Conservation (phyloP, 225 moss, liverwort and hornwort genomes). For the Bryoerythrophyllum caledonicum region DNA sequence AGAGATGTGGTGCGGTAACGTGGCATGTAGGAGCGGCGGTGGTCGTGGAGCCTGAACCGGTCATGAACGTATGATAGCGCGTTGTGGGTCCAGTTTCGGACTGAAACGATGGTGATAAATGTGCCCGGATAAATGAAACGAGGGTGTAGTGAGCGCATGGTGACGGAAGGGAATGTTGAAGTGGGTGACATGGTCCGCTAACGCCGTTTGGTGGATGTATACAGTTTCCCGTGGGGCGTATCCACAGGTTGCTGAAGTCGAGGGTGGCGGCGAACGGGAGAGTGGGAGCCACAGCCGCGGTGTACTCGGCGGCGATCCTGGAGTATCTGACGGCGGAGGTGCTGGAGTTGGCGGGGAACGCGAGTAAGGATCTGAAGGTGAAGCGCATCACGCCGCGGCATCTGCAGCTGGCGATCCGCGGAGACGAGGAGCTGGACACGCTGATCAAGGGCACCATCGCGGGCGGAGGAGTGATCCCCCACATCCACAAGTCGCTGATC, state of each 20-base stretch:
- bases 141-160: not conserved
- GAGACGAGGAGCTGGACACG: slow-evolving; percentile 86
- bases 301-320: slow-evolving; percentile 87
- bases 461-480: slow-evolving; percentile 78
- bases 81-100: not conserved
- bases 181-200: slow-evolving; percentile 20
- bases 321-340: slow-evolving; percentile 94
- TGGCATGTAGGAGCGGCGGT: not conserved
- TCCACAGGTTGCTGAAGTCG: slow-evolving; percentile 82
- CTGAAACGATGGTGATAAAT: not conserved
- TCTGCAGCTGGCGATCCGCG: slow-evolving; percentile 84
- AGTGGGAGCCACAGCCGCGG: slow-evolving; percentile 88
- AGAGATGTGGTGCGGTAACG: not conserved
- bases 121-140: not conserved
- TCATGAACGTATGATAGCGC: no score
- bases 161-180: not conserved
- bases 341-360: slow-evolving; percentile 89
- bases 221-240: slow-evolving; percentile 96
- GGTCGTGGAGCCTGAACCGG: not conserved
- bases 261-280: slow-evolving; percentile 87
- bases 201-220: not conserved
- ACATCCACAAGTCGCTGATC: slow-evolving; percentile 92
- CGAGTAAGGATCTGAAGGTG: slow-evolving; percentile 93
- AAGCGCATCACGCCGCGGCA: slow-evolving; percentile 92
- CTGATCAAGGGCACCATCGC: slow-evolving; percentile 90